A percentile compares a stretch with the other conserved stretches of the same genome.
Conservation (phyloP, 257 asterid species). For the Rhazya stricta region DNA sequence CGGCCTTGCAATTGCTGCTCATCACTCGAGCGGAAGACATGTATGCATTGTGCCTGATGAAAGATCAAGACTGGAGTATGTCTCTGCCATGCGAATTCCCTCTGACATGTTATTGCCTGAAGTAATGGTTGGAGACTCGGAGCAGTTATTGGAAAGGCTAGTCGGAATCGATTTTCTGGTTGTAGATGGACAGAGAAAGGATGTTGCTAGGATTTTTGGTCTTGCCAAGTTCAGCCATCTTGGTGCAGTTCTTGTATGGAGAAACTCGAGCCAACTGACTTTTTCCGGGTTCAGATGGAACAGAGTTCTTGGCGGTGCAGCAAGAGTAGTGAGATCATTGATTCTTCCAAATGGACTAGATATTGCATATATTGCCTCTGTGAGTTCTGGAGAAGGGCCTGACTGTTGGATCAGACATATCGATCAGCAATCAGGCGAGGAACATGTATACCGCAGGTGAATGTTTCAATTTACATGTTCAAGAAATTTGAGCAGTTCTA, state of each 20-base stretch:
- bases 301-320: slow-evolving; percentile 8
- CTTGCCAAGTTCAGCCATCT: slow-evolving; percentile 23
- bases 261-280: slow-evolving; percentile 9
- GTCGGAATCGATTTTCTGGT: slow-evolving; percentile 30
- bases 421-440: slow-evolving; percentile 32
- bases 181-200: slow-evolving; percentile 25
- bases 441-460: slow-evolving; percentile 30
- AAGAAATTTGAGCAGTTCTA: neutral
- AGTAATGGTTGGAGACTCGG: slow-evolving; percentile 29
- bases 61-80: slow-evolving; percentile 21
- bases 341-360: slow-evolving; percentile 31
- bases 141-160: slow-evolving; percentile 24
- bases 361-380: slow-evolving; percentile 26
- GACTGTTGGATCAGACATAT: slow-evolving; percentile 27
- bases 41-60: slow-evolving; percentile 30
- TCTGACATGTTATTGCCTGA: slow-evolving; percentile 18
- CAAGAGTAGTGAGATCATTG: slow-evolving; percentile 24
- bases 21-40: slow-evolving; percentile 30
- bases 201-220: slow-evolving; percentile 14
- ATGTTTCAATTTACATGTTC: neutral
- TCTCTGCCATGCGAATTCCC: slow-evolving; percentile 18
- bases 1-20: slow-evolving; percentile 26
- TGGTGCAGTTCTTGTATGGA: slow-evolving; percentile 32
- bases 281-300: slow-evolving; percentile 22
- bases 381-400: neutral